phyloP scores from a whole-genome alignment of 768 basidiomycete genomes.

The Boletus huronensis region DNA sequence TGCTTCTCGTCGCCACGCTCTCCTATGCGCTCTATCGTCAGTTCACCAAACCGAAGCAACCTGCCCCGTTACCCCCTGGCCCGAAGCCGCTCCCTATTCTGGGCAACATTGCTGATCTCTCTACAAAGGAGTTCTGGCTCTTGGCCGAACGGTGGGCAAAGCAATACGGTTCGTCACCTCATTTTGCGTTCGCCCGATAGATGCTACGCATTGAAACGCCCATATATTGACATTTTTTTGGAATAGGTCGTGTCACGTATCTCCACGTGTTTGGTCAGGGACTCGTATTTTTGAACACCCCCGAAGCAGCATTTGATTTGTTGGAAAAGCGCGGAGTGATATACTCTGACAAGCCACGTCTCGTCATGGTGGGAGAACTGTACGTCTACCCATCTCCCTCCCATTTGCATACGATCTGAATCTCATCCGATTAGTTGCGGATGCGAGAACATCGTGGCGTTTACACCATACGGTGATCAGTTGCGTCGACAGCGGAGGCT shows the following conservation, averaged over 20 bases:
- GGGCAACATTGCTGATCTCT: conserved; percentile 62
- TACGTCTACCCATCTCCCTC: conserved; percentile 34
- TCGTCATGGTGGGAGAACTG: conserved; percentile 71
- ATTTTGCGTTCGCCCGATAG: not conserved
- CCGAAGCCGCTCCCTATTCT: conserved; percentile 62
- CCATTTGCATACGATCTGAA: not conserved
- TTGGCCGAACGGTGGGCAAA: conserved; percentile 58
- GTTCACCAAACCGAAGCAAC: conserved; percentile 14
- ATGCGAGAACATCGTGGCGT: conserved; percentile 70
- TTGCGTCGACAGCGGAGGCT: conserved; percentile 63
- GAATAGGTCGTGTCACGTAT: conserved; percentile 57
- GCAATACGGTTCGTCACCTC: conserved; percentile 50
- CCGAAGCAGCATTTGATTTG: conserved; percentile 56
- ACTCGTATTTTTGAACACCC: conserved; percentile 64
- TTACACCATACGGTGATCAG: conserved; percentile 62
- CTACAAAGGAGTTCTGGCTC: conserved; percentile 62
- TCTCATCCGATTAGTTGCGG: conserved; percentile 39
- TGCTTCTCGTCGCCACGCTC: conserved; percentile 18
- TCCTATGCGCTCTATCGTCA: conserved; percentile 18
- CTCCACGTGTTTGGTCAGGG: conserved; percentile 63
- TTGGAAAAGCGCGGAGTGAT: conserved; percentile 68
- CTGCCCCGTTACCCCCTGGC: conserved; percentile 56
- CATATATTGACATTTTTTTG: not conserved
- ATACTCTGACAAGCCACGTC: conserved; percentile 69
- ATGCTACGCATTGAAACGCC: not conserved